A percentile compares a stretch with the other conserved stretches of the same genome.
These are phyloP conservation scores for Paramyrothecium roridum DNA, from an alignment of 2,329 filamentous ascomycete species.

Conservation along the genomic window DNA sequence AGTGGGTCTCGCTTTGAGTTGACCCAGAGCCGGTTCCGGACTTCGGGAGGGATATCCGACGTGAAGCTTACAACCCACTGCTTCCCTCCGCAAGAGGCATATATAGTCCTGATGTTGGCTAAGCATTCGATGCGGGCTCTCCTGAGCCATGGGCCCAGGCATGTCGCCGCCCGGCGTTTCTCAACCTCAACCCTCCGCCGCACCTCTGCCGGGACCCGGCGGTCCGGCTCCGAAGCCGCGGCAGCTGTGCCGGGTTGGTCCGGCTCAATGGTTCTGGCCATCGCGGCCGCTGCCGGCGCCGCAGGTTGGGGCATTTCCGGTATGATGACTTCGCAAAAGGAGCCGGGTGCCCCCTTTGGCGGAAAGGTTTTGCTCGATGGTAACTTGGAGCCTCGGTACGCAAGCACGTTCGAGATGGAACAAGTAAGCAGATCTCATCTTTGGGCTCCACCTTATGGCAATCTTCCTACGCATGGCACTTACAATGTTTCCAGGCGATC, in stretches of 20 bases:
- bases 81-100: not conserved
- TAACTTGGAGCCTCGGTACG: constrained; percentile 29
- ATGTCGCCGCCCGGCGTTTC: constrained; percentile 1
- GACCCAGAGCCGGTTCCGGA: not conserved
- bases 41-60: not conserved
- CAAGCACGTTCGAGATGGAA: constrained; percentile 39
- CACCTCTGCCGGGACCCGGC: constrained; percentile 6
- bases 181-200: constrained; percentile 7
- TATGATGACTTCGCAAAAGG: constrained; percentile 10
- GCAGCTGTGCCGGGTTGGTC: constrained; percentile 17
- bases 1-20: not conserved
- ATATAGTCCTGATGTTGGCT: constrained; percentile 9
- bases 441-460: not conserved
- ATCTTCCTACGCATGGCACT: not conserved
- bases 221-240: constrained; percentile 3
- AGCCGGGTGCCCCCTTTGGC: not conserved
- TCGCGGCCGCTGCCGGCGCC: constrained; percentile 35
- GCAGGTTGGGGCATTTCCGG: constrained; percentile 38
- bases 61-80: not conserved
- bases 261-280: constrained; percentile 28
- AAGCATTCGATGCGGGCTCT: constrained; percentile 12
- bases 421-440: constrained; percentile 18
- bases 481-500: constrained; percentile 42
- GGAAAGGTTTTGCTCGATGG: constrained; percentile 9
- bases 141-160: constrained; percentile 11